These are phyloP conservation scores for Penicillium decumbens DNA, from an alignment of 2,329 filamentous ascomycete genomes.

Conservation along the genomic window DNA sequence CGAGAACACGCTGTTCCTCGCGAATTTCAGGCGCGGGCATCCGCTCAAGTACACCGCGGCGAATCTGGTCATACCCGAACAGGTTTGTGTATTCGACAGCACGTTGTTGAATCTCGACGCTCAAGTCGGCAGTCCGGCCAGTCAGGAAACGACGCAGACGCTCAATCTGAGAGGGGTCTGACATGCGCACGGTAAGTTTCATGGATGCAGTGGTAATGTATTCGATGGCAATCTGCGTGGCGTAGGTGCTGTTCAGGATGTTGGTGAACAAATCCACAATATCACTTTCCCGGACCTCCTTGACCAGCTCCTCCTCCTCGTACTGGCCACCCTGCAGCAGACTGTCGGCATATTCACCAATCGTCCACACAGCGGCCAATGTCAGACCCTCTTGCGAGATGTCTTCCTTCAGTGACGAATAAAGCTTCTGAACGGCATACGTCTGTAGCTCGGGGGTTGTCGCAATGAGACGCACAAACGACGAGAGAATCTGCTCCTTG, in stretches of 20 bases:
- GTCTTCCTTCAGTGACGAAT: constrained; percentile 84
- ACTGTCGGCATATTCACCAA: constrained; percentile 92
- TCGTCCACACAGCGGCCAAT: constrained; percentile 91
- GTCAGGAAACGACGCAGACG: constrained; percentile 74
- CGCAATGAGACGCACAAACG: constrained; percentile 90
- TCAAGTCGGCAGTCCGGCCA: constrained; percentile 76
- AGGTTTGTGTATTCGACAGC: constrained; percentile 93
- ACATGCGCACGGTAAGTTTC: constrained; percentile 86
- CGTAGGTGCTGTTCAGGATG: constrained; percentile 92
- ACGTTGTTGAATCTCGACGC: constrained; percentile 93
- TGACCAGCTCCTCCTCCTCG: constrained; percentile 86
- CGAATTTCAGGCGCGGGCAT: constrained; percentile 98
- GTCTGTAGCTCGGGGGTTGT: constrained; percentile 93
- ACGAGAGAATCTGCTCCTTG: constrained; percentile 95
- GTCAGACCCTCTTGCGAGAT: constrained; percentile 96
- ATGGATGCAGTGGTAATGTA: constrained; percentile 94
- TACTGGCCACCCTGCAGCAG: constrained; percentile 86
- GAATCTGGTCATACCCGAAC: constrained; percentile 84
- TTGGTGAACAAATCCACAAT: constrained; percentile 87
- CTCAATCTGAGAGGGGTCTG: constrained; percentile 79
- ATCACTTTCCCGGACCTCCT: constrained; percentile 78
- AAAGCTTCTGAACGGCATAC: constrained; percentile 93
- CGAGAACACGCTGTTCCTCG: constrained; percentile 86
- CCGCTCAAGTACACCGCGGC: constrained; percentile 86
- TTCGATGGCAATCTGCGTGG: constrained; percentile 83